Conservation (phyloP, 2,329 filamentous ascomycete genomes). For the Colletotrichum destructivum region DNA sequence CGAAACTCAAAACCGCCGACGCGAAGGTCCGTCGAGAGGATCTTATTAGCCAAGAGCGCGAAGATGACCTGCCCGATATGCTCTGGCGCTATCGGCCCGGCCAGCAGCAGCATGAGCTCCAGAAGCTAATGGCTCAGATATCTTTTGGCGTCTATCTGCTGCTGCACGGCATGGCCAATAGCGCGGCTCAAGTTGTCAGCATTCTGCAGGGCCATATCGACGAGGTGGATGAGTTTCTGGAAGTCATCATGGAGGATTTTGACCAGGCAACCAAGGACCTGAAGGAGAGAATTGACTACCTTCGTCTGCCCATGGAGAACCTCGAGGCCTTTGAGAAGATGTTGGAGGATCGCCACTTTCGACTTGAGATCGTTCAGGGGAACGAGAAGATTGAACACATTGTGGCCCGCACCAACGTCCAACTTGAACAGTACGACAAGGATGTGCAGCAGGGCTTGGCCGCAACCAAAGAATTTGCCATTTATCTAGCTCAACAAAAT, state of each 20-base stretch:
- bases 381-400: constrained; percentile 95
- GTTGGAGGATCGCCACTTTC: constrained; percentile 87
- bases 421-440: constrained; percentile 82
- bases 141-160: constrained; percentile 93
- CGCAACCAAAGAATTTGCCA: constrained; percentile 81
- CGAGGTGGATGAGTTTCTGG: constrained; percentile 92
- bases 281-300: constrained; percentile 81
- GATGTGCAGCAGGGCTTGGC: constrained; percentile 85
- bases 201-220: constrained; percentile 95
- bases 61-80: constrained; percentile 79
- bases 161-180: constrained; percentile 88
- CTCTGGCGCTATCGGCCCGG: constrained; percentile 83
- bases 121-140: constrained; percentile 93
- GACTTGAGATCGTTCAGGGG: constrained; percentile 84
- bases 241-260: constrained; percentile 88
- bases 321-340: constrained; percentile 87
- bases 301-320: constrained; percentile 88
- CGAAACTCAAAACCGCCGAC: constrained; percentile 67
- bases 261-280: constrained; percentile 85
- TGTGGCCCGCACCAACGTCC: constrained; percentile 81
- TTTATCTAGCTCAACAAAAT: constrained; percentile 80
- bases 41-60: constrained; percentile 77
- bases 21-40: constrained; percentile 75
- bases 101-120: constrained; percentile 87
- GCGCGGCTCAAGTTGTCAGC: constrained; percentile 86